A percentile compares a stretch with the other conserved stretches of the same genome.
These are phyloP conservation scores for Cercospora sp. DNA, from an alignment of 2,329 filamentous ascomycete genomes.

Conservation along the genomic window DNA sequence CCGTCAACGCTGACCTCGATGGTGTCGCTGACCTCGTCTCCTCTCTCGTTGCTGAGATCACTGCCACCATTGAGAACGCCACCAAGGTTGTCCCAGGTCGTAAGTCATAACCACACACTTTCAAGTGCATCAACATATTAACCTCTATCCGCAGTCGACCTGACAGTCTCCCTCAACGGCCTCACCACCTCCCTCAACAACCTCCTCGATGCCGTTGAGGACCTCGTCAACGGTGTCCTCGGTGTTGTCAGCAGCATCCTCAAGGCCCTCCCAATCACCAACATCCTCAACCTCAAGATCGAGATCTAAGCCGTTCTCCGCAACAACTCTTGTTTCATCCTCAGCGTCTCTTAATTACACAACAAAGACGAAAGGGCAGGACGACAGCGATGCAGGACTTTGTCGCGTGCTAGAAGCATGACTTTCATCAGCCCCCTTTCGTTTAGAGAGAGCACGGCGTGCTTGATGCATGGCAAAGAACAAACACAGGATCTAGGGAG, in stretches of 20 bases:
- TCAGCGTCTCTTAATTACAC: neutral
- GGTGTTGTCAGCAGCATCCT: slow-evolving; percentile 18
- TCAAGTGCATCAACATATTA: neutral
- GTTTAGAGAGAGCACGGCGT: neutral
- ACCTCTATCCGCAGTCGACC: slow-evolving; percentile 8
- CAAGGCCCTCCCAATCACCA: slow-evolving; percentile 12
- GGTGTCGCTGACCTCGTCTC: slow-evolving; percentile 18
- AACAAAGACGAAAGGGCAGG: neutral
- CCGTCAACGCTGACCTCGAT: slow-evolving; percentile 6
- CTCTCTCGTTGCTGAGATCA: slow-evolving; percentile 18
- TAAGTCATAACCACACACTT: slow-evolving; percentile 2
- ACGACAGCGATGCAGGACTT: neutral
- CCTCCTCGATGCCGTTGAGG: slow-evolving; percentile 20
- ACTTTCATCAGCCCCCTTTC: neutral
- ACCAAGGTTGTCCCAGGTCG: slow-evolving; percentile 16
- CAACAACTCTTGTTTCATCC: neutral
- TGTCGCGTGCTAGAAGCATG: slow-evolving; percentile 2
- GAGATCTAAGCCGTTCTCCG: neutral
- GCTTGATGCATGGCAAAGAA: slow-evolving; percentile 11
- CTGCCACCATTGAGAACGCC: slow-evolving; percentile 15
- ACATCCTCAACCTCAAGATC: slow-evolving; percentile 15
- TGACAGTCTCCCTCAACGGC: slow-evolving; percentile 5
- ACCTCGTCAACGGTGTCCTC: slow-evolving; percentile 15
- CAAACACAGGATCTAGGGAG: neutral
- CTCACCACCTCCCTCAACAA: slow-evolving; percentile 14